Evolutionary conservation across 768 basidiomycete genomes (phyloP), one percentile per base, ranked within the genome.

Genomic region (Mycena belliarum): DNA sequence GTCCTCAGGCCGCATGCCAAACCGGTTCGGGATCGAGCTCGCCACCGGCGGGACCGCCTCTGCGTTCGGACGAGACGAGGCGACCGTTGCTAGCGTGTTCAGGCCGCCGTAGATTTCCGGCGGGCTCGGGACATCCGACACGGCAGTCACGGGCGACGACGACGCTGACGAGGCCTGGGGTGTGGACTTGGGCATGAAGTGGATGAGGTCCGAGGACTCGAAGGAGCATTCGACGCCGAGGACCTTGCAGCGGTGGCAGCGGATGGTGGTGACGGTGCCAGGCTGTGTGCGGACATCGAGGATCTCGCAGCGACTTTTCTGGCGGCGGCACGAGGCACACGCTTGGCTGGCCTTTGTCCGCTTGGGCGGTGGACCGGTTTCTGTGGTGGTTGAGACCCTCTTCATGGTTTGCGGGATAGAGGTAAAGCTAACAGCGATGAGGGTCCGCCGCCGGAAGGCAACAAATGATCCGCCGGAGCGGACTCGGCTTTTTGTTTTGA

Each of bases 201-300:
- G 69, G 33, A 70, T 69, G 37, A 68, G 63, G 44, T 68, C 63
- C 0, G 71, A 68, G 38, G 56, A 73, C 49, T 79, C 78, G 49
- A 81, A 81, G 2, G 81, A 82, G 60, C 80, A 81, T 25, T 74
- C 51, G 23, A 79, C 68, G 51, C 67, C 70, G 48, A 82, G 70
- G n/a, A 81, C 79, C 63, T 79, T 77, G 62, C 81, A 81, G 14
- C 80, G 76, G 55, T 81, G 80, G 40, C 80, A 81, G 32, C 77
- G 75, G 26, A 75, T 63, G n/a, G 25, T 42, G 9, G 51, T 38
- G 20, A 38, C 46, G 3, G 14, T 20, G 10, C 61, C 57, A 24
- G 42, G 46, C 10, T 45, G 43, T 21, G 23, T 33, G 33, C 41
- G 44, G 15, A 61, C 54, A 12, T 79, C 80, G n/a, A 82, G 72